Evolutionary conservation across 1,284 basidiomycete species (phyloP).

Genomic region (Caloboletus firmus): DNA sequence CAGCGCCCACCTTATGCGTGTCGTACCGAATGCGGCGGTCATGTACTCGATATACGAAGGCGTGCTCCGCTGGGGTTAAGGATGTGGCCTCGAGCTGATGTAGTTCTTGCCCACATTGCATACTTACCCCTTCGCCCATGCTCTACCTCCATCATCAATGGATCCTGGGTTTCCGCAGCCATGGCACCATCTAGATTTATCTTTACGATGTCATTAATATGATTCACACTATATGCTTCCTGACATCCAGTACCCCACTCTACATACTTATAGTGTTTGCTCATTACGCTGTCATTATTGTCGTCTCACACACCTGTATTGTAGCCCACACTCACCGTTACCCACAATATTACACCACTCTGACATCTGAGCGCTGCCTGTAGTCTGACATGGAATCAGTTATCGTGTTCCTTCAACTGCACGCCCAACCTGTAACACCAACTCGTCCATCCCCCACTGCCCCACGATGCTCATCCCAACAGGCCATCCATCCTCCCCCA

Average conservation of each 20-base stretch:
- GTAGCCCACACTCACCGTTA: slow-evolving; percentile 25
- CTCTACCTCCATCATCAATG: not conserved
- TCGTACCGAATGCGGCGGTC: slow-evolving; percentile 95
- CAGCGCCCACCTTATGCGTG: slow-evolving; percentile 92
- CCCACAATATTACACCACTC: slow-evolving; percentile 28
- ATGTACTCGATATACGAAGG: slow-evolving; percentile 92
- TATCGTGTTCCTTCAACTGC: slow-evolving; percentile 38
- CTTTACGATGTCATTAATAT: slow-evolving; percentile 17
- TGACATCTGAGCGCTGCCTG: not conserved
- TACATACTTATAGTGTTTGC: slow-evolving; percentile 8
- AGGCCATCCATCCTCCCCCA: slow-evolving; percentile 70
- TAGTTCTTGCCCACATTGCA: not conserved
- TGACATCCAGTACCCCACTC: slow-evolving; percentile 13
- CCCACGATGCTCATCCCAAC: slow-evolving; percentile 84
- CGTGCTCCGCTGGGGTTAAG: slow-evolving; percentile 57
- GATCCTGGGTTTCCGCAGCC: not conserved
- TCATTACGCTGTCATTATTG: slow-evolving; percentile 17
- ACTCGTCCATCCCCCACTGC: slow-evolving; percentile 85
- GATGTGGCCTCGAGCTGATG: not conserved
- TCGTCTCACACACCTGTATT: slow-evolving; percentile 19
- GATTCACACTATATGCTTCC: not conserved
- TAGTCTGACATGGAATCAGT: not conserved
- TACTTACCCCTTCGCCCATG: not conserved
- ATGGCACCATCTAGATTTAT: slow-evolving; percentile 20
- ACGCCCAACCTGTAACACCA: slow-evolving; percentile 60